Evolutionary conservation across 305 asterid species (phyloP).

Genomic region (Fraxinus floribunda): DNA sequence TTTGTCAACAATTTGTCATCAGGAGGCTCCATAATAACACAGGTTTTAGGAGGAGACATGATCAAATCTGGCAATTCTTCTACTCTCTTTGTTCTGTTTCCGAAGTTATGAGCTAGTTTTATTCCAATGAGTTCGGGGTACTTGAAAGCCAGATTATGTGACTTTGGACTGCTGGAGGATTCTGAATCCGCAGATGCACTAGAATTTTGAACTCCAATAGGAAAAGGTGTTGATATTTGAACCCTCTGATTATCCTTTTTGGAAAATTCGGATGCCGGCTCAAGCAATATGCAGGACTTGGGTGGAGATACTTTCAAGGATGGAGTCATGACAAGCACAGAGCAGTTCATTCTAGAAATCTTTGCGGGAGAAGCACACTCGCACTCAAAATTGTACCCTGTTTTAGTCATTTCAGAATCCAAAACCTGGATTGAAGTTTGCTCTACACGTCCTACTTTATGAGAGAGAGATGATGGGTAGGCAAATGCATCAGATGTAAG

Average conservation of each 20-base stretch:
- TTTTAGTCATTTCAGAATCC: conserved; percentile 24
- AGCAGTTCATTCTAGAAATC: conserved; percentile 33
- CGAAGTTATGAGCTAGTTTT: conserved; percentile 32
- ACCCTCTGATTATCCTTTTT: conserved; percentile 38
- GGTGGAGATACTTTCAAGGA: conserved; percentile 77
- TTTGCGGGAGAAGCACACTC: conserved; percentile 43
- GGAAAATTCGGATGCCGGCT: conserved; percentile 55
- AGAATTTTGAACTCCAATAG: conserved; percentile 31
- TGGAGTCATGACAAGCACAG: conserved; percentile 65
- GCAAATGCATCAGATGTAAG: conserved; percentile 24
- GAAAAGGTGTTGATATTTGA: conserved; percentile 64
- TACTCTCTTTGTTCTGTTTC: conserved; percentile 36
- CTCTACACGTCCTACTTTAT: conserved; percentile 17
- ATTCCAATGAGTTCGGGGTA: conserved; percentile 71
- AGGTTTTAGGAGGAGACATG: conserved; percentile 85
- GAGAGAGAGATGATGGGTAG: conserved; percentile 22
- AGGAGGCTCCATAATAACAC: conserved; percentile 69
- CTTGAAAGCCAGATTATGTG: conserved; percentile 42
- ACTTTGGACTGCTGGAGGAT: conserved; percentile 42
- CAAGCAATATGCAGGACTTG: conserved; percentile 77
- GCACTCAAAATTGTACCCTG: conserved; percentile 25
- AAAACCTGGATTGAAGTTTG: conserved; percentile 28
- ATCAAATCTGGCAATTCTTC: conserved; percentile 72
- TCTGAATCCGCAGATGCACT: conserved; percentile 54
- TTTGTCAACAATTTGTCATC: conserved; percentile 36